A percentile compares a stretch with the other conserved stretches of the same genome.
These are phyloP conservation scores for Fusarium drepaniforme DNA, from an alignment of 2,329 filamentous ascomycete genomes.

Conservation along the genomic window DNA sequence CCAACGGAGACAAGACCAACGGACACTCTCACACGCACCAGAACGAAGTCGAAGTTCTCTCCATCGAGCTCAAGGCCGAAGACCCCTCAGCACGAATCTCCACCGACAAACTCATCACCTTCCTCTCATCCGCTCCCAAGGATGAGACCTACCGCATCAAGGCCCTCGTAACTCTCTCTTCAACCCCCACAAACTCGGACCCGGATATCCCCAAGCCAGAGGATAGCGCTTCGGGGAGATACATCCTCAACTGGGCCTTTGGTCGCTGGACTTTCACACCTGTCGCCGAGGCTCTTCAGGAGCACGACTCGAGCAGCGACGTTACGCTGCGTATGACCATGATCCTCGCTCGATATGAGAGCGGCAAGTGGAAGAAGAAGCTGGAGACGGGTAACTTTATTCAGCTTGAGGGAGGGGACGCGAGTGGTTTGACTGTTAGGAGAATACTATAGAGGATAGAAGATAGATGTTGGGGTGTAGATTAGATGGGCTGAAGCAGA, in stretches of 20 bases:
- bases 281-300: constrained; percentile 53
- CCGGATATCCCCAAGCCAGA: constrained; percentile 55
- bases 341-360: constrained; percentile 79
- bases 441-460: constrained; percentile 57
- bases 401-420: constrained; percentile 59
- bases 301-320: constrained; percentile 69
- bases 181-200: constrained; percentile 63
- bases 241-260: constrained; percentile 99
- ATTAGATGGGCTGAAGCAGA: constrained; percentile 6
- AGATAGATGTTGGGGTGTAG: constrained; percentile 17
- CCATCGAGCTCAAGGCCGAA: constrained; percentile 73
- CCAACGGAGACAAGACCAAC: constrained; percentile 50
- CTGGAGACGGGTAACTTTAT: constrained; percentile 70
- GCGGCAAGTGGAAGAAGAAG: constrained; percentile 81
- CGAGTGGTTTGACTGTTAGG: constrained; percentile 64
- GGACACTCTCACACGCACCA: constrained; percentile 70
- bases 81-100: constrained; percentile 58
- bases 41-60: constrained; percentile 92
- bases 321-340: constrained; percentile 78
- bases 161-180: constrained; percentile 66
- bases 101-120: constrained; percentile 71
- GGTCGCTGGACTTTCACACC: constrained; percentile 92
- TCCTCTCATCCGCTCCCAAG: constrained; percentile 83
- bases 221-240: constrained; percentile 61
- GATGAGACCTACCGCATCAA: constrained; percentile 98